phyloP scores from a whole-genome alignment of 2,329 filamentous ascomycete species.

The Diplocarpon rosae region DNA sequence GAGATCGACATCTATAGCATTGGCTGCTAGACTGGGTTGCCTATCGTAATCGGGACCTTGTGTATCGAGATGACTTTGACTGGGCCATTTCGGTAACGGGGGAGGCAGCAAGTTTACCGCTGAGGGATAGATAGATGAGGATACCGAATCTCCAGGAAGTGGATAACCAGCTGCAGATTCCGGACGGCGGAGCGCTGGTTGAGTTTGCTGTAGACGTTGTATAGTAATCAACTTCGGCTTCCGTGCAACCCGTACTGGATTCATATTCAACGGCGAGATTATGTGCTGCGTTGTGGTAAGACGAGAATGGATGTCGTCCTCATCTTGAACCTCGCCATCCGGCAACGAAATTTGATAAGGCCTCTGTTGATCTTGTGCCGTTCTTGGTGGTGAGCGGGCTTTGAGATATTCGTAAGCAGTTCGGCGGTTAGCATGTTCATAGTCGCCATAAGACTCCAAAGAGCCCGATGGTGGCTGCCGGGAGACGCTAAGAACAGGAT shows the following conservation, averaged over 20 bases:
- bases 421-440: slow-evolving; percentile 3
- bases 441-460: neutral
- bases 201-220: slow-evolving; percentile 11
- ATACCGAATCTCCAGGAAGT: slow-evolving; percentile 17
- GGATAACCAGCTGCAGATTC: slow-evolving; percentile 20
- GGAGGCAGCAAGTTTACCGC: slow-evolving; percentile 14
- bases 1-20: slow-evolving; percentile 7
- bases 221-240: slow-evolving; percentile 8
- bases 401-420: slow-evolving; percentile 22
- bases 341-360: slow-evolving; percentile 26
- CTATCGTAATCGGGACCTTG: slow-evolving; percentile 9
- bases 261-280: no score
- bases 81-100: slow-evolving; percentile 14
- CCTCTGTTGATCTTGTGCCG: slow-evolving; percentile 21
- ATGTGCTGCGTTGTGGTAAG: no score
- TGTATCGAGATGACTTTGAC: neutral
- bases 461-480: neutral
- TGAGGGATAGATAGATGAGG: slow-evolving; percentile 18
- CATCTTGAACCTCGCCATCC: slow-evolving; percentile 8
- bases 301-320: neutral
- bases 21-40: slow-evolving; percentile 3
- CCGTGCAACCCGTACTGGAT: no score
- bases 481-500: neutral
- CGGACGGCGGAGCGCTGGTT: slow-evolving; percentile 17
- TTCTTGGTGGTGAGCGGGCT: slow-evolving; percentile 23